Conservation (phyloP, 768 basidiomycete species). For the Epithele typhae region DNA sequence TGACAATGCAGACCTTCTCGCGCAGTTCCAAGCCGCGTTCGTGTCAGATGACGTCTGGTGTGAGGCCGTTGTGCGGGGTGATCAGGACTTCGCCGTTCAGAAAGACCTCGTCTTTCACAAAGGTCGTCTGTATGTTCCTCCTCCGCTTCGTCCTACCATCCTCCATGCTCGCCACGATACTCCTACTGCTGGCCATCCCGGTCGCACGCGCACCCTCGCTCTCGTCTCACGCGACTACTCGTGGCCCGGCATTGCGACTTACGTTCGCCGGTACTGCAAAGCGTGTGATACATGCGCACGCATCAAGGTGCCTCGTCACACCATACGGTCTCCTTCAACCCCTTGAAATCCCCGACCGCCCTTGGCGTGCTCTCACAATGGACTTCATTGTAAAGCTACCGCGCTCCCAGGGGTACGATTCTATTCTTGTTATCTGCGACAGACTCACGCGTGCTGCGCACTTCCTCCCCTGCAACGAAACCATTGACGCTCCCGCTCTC, state of each 20-base stretch:
- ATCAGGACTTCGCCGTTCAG: conserved; percentile 9
- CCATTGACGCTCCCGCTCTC: conserved; percentile 3
- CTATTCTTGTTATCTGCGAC: conserved; percentile 22
- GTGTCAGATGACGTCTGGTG: conserved; percentile 15
- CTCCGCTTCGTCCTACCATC: conserved; percentile 26
- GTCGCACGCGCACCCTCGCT: conserved; percentile 29
- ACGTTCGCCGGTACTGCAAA: conserved; percentile 27
- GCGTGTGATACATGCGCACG: conserved; percentile 27
- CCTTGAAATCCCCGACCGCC: conserved; percentile 23
- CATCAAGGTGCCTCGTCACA: conserved; percentile 24
- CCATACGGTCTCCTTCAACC: conserved; percentile 29
- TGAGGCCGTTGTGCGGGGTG: conserved; percentile 12
- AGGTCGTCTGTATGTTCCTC: conserved; percentile 29
- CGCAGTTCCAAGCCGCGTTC: conserved; percentile 14
- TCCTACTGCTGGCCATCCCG: conserved; percentile 37
- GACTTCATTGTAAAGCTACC: conserved; percentile 26
- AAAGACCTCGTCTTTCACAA: conserved; percentile 22
- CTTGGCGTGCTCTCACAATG: conserved; percentile 17
- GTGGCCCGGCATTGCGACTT: conserved; percentile 31
- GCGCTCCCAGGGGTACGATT: conserved; percentile 10
- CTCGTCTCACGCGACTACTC: conserved; percentile 34
- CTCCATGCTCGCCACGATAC: conserved; percentile 33
- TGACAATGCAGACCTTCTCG: conserved; percentile 18
- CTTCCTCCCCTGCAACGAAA: conserved; percentile 7
- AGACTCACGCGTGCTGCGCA: neutral